phyloP scores from a whole-genome alignment of 116 monocot species.

The Phalaenopsis hybrid region DNA sequence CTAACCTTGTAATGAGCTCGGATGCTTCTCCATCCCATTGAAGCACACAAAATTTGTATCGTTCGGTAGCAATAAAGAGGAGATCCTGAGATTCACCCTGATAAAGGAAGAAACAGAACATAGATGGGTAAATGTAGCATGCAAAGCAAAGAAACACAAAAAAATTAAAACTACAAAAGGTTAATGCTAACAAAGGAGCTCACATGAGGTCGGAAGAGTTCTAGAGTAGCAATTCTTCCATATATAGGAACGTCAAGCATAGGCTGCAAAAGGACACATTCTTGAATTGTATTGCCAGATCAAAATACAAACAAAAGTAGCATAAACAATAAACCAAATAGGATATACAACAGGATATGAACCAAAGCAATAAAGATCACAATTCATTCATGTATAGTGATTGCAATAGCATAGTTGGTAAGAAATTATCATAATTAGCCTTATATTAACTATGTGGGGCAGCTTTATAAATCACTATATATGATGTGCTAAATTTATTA shows the following conservation, averaged over 20 bases:
- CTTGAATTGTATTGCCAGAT: neutral
- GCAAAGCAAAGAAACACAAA: neutral
- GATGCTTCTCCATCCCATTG: conserved; percentile 94
- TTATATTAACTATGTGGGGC: no score
- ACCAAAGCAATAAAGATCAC: conserved; percentile 2
- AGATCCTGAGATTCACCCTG: conserved; percentile 97
- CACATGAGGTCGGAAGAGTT: conserved; percentile 98
- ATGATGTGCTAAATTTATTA: neutral
- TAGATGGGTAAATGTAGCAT: neutral
- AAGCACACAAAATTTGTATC: conserved; percentile 99
- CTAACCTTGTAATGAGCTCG: conserved; percentile 92
- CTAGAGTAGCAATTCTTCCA: conserved; percentile 97
- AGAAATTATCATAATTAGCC: no score
- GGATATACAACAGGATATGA: neutral
- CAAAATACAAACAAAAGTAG: neutral
- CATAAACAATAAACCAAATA: neutral
- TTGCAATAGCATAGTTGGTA: no score
- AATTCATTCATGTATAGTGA: neutral
- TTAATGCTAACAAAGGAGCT: conserved; percentile 5
- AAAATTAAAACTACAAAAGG: neutral
- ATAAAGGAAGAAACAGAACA: conserved; percentile 6
- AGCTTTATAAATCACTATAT: neutral
- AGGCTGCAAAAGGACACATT: conserved; percentile 44
- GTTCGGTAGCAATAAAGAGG: conserved; percentile 96
- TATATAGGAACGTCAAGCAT: conserved; percentile 99